Conservation (phyloP, 306 rosid species). For the Senna siamea region DNA sequence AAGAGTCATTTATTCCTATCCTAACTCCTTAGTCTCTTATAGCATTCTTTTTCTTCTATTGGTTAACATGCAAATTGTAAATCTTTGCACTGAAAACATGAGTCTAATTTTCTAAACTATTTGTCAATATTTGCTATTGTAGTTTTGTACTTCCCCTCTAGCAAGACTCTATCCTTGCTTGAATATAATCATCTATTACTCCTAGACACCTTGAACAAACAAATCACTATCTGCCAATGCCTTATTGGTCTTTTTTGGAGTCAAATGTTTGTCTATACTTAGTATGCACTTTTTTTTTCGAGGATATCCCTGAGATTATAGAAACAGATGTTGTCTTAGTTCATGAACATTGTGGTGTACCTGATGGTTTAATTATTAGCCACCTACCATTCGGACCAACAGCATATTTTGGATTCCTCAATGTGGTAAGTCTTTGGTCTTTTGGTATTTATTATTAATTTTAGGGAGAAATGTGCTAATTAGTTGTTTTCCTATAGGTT, state of each 20-base stretch:
- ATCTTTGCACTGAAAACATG: neutral
- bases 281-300: constrained; percentile 24
- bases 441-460: neutral
- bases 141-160: too few species aligned
- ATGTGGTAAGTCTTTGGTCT: constrained; percentile 70
- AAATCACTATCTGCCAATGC: neutral
- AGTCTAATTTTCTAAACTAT: neutral
- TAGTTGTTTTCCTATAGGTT: constrained; percentile 55
- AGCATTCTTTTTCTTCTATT: neutral
- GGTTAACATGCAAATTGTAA: neutral
- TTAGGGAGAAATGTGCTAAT: constrained; percentile 36
- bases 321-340: constrained; percentile 86
- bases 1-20: neutral
- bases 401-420: constrained; percentile 84
- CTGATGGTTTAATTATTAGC: constrained; percentile 88
- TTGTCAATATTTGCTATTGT: neutral
- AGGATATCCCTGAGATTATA: constrained; percentile 90
- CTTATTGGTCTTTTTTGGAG: neutral
- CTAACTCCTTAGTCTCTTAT: neutral
- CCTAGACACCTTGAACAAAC: constrained; percentile 1
- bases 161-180: too few species aligned
- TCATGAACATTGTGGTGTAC: constrained; percentile 96
- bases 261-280: too few species aligned
- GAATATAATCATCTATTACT: constrained; percentile 1
- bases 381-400: constrained; percentile 96